phyloP scores from a whole-genome alignment of 768 basidiomycete genomes.

The Suillus tomentosus region DNA sequence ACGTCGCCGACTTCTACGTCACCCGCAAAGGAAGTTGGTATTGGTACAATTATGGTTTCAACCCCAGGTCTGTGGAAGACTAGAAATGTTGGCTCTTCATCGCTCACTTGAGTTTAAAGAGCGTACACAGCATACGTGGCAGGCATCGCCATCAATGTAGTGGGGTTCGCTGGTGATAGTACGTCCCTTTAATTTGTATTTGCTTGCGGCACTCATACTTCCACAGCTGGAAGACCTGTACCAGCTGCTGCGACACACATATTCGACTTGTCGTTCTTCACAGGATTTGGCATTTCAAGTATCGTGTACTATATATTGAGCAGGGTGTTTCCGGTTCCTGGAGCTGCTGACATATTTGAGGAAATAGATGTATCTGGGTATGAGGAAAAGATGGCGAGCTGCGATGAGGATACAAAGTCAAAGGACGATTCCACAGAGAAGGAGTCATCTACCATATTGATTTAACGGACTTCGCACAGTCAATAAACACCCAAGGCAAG shows the following conservation, averaged over 20 bases:
- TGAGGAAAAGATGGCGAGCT: constrained; percentile 7
- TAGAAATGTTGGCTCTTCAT: neutral
- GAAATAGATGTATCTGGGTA: constrained; percentile 51
- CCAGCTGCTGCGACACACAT: constrained; percentile 67
- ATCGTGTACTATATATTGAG: constrained; percentile 59
- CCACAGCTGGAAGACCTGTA: constrained; percentile 52
- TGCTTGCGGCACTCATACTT: neutral
- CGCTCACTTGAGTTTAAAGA: constrained; percentile 26
- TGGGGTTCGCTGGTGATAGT: constrained; percentile 75
- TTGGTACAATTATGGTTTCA: constrained; percentile 68
- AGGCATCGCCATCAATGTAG: constrained; percentile 76
- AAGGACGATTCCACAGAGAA: constrained; percentile 7
- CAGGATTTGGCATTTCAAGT: constrained; percentile 68
- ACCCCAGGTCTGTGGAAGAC: constrained; percentile 50
- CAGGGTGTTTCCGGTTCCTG: constrained; percentile 54
- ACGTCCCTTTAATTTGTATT: constrained; percentile 21
- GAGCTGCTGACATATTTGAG: constrained; percentile 45
- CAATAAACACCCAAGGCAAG: no score
- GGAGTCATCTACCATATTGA: neutral
- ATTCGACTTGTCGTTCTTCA: constrained; percentile 76
- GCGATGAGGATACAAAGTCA: constrained; percentile 2
- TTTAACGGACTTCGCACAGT: neutral
- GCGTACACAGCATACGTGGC: constrained; percentile 64
- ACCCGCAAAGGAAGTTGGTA: constrained; percentile 62
- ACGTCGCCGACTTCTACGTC: constrained; percentile 65